Evolutionary conservation across 2,329 filamentous ascomycete genomes (phyloP).

Genomic region (Ophiocordyceps camponoti-floridani): DNA sequence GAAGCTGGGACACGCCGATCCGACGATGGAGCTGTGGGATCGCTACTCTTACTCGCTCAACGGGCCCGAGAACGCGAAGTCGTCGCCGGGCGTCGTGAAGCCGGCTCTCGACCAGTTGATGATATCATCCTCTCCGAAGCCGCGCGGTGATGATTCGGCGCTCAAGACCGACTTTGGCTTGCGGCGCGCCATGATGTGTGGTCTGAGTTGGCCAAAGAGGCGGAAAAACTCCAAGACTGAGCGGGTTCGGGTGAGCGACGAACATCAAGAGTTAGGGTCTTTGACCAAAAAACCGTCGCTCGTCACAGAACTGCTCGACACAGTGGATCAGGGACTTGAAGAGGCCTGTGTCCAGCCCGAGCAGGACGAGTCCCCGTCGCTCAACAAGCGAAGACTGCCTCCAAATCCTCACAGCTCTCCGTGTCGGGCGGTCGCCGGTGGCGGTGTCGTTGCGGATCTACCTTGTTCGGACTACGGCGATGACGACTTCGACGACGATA

Average conservation of each 20-base stretch:
- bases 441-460: conserved; percentile 2
- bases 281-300: conserved; percentile 39
- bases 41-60: conserved; percentile 43
- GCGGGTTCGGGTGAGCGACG: conserved; percentile 11
- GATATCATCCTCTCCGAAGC: conserved; percentile 52
- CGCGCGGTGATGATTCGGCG: conserved; percentile 23
- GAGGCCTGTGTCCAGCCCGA: conserved; percentile 17
- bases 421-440: conserved; percentile 2
- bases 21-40: conserved; percentile 61
- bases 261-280: conserved; percentile 24
- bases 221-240: conserved; percentile 31
- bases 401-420: conserved; percentile 9
- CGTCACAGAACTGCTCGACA: conserved; percentile 47
- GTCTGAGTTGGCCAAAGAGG: conserved; percentile 54
- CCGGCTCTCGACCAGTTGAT: conserved; percentile 46
- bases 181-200: conserved; percentile 50
- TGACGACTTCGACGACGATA: conserved; percentile 41
- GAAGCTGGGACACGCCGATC: conserved; percentile 52
- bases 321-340: conserved; percentile 37
- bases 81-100: conserved; percentile 27
- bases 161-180: conserved; percentile 26
- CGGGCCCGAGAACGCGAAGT: conserved; percentile 21
- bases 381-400: conserved; percentile 17
- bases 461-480: conserved; percentile 32
- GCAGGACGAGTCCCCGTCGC: conserved; percentile 21